Evolutionary conservation across 2,329 filamentous ascomycete genomes (phyloP), one percentile per base, ranked within the genome.

Genomic region (Didymella lethalis): DNA sequence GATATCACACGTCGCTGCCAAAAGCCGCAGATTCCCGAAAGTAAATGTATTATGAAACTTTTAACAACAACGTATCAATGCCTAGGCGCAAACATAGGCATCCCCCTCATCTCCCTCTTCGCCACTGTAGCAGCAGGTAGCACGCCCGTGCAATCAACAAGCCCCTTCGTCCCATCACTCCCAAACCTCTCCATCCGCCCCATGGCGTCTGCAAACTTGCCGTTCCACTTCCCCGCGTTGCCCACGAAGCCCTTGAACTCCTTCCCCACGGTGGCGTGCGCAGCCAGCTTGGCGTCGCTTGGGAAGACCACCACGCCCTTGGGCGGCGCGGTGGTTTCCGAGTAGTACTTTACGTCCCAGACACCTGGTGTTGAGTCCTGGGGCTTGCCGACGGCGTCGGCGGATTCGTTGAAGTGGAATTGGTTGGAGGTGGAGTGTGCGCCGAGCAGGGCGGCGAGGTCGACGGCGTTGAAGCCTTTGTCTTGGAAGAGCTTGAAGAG

Each of bases 221-320:
- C 67, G 28, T 62, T 73, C 75, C 75, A 78, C 57, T 74, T 71
- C 10, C 67, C 73, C 48, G 71, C 67, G 45, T 72, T 71, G 20
- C 66, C 63, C 1, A 77, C 71, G 28, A 79, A 77, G 16, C 66
- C 71, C 57, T 66, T 64, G 59, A 78, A 76, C 57, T 72, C 69
- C 46, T 74, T 71, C 0, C 75, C 76, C 0, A 77, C 72, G 14
- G 59, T 64, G 12, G 52, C 49, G 34, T 71, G 65, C 11, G 64
- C 61, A 8, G 70, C 65, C 0, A 77, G 57, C 52, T 74, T 74
- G 40, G 66, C 64, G 43, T 77, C 75, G 29, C 63, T 67, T 2
- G 73, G 69, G 34, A 77, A 72, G 18, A 72, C 65, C 14, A 72
- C 60, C 8, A 72, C 63, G 7, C 65, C 68, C 8, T 63, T 31